Evolutionary conservation across 257 asterid genomes (phyloP).

Genomic region (Parsonsia alboflavescens): DNA sequence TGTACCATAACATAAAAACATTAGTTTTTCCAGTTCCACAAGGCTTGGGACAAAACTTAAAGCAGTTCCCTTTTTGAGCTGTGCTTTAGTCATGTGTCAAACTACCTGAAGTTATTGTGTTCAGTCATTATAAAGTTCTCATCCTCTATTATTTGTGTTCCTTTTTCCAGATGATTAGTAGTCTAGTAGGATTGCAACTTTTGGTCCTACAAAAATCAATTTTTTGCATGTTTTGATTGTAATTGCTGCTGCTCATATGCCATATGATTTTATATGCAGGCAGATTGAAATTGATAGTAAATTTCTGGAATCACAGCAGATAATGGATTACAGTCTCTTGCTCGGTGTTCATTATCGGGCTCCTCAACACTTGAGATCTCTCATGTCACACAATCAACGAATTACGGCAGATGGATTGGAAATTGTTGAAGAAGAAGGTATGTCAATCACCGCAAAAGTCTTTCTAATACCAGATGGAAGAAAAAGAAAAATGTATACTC

Average conservation of each 20-base stretch:
- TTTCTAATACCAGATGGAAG: neutral
- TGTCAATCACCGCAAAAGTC: neutral
- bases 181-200: neutral
- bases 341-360: conserved; percentile 95
- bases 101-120: neutral
- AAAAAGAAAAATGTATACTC: neutral
- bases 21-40: neutral
- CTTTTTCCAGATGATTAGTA: neutral
- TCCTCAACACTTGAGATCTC: conserved; percentile 80
- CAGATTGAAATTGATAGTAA: conserved; percentile 89
- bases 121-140: neutral
- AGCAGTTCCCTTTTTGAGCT: neutral
- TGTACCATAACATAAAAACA: neutral
- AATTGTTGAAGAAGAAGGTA: conserved; percentile 93
- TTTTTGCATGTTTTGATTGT: conserved; percentile 6
- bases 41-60: neutral
- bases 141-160: neutral
- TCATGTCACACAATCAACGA: conserved; percentile 46
- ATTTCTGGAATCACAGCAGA: conserved; percentile 85
- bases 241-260: neutral
- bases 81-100: neutral
- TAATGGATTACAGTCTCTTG: conserved; percentile 96
- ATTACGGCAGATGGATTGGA: conserved; percentile 60
- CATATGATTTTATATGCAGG: conserved; percentile 36
- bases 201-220: neutral